Conservation (phyloP, 2,329 filamentous ascomycete species). For the Aureobasidium mangrovei region DNA sequence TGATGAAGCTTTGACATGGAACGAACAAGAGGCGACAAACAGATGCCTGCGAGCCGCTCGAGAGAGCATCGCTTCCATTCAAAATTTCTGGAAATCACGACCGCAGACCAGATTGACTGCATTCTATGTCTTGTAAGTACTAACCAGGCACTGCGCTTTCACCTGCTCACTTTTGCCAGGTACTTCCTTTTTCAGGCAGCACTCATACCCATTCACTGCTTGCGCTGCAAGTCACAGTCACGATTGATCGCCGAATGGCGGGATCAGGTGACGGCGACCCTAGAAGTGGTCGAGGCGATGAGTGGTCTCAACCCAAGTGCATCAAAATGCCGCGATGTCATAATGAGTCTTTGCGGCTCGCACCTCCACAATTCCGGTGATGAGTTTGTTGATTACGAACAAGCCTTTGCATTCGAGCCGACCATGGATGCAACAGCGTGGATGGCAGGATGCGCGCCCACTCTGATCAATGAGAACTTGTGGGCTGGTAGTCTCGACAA, state of each 20-base stretch:
- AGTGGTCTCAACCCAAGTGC: conserved; percentile 34
- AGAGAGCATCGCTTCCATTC: conserved; percentile 33
- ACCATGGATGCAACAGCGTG: conserved; percentile 8
- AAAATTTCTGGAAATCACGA: conserved; percentile 31
- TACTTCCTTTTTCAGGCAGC: conserved; percentile 45
- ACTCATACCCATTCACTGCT: conserved; percentile 41
- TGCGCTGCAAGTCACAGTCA: conserved; percentile 36
- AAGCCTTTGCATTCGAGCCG: conserved; percentile 8
- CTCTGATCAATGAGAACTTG: conserved; percentile 10
- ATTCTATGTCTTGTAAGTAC: conserved; percentile 34
- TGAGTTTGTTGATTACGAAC: neutral
- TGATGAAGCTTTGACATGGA: neutral
- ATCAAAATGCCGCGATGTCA: conserved; percentile 35
- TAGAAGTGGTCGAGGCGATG: conserved; percentile 32
- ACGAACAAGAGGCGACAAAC: conserved; percentile 23
- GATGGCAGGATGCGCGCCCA: conserved; percentile 10
- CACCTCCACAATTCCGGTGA: neutral
- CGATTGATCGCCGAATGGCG: conserved; percentile 33
- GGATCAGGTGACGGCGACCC: conserved; percentile 32
- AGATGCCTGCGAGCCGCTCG: conserved; percentile 37
- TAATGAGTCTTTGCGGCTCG: conserved; percentile 33
- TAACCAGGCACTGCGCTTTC: neutral
- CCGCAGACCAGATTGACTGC: conserved; percentile 34
- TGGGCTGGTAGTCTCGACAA: conserved; percentile 14
- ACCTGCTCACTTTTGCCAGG: neutral